Percentiles rank a stretch among this genome's conserved stretches.
Evolutionary conservation across 352 stramenopile species (phyloP).

Genomic region (Pythium myriotylum): DNA sequence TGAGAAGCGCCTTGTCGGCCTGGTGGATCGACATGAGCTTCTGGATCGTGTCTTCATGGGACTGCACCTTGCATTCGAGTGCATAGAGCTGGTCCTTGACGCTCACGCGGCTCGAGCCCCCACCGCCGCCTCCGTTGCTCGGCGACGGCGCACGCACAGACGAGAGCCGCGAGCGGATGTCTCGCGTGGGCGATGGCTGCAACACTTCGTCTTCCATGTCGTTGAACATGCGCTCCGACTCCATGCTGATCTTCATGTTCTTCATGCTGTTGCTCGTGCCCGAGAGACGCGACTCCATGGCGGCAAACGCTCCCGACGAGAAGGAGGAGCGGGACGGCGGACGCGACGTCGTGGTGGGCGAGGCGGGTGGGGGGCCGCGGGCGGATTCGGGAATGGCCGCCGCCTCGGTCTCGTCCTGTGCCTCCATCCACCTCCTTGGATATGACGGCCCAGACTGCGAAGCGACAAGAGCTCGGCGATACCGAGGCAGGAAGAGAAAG

Average conservation of each 20-base stretch:
- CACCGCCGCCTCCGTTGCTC: constrained; percentile 35
- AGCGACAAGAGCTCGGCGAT: too few relatives aligned
- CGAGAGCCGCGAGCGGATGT: constrained; percentile 60
- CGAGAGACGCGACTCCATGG: constrained; percentile 70
- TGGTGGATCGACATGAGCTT: constrained; percentile 86
- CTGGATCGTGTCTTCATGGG: constrained; percentile 82
- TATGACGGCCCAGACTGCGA: too few relatives aligned
- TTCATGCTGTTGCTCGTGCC: constrained; percentile 67
- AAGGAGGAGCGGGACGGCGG: constrained; percentile 10
- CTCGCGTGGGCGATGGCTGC: constrained; percentile 49
- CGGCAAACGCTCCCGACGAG: constrained; percentile 13
- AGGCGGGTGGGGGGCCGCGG: not conserved
- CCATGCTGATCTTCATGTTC: constrained; percentile 84
- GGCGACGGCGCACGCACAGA: constrained; percentile 57
- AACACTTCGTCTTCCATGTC: constrained; percentile 76
- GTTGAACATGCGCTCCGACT: constrained; percentile 78
- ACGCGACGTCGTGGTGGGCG: constrained; percentile 17
- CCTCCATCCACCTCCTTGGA: too few relatives aligned
- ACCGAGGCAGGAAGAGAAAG: too few relatives aligned
- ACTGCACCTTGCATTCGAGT: constrained; percentile 79
- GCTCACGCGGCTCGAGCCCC: constrained; percentile 41
- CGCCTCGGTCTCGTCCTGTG: not conserved
- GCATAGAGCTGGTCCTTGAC: constrained; percentile 83
- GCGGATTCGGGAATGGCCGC: constrained; percentile 17
- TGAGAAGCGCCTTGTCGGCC: constrained; percentile 70